phyloP scores from a whole-genome alignment of 305 asterid species.

The Fraxinus greggii region DNA sequence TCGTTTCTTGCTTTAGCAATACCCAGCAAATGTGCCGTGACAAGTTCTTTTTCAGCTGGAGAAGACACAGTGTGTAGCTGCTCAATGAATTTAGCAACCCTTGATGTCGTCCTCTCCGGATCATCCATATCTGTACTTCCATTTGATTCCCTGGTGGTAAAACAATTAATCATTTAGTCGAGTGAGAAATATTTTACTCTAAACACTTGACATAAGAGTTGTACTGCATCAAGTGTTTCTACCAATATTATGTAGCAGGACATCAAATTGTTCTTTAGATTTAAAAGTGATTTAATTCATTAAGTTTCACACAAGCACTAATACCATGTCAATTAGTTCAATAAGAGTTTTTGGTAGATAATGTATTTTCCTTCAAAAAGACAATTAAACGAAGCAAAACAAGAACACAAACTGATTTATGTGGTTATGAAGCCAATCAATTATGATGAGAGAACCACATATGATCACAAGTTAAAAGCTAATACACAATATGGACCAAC shows the following conservation, averaged over 20 bases:
- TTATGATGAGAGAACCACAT: background rate
- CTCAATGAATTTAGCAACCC: slow-evolving; percentile 75
- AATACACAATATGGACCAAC: background rate
- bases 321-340: background rate
- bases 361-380: background rate
- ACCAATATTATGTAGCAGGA: slow-evolving; percentile 11
- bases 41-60: slow-evolving; percentile 74
- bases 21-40: slow-evolving; percentile 76
- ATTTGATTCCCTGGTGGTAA: slow-evolving; percentile 60
- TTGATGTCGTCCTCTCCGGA: slow-evolving; percentile 52
- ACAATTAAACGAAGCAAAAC: slow-evolving; percentile 7
- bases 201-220: slow-evolving; percentile 6
- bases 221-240: background rate
- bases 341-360: slow-evolving; percentile 9
- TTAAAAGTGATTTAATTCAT: slow-evolving; percentile 7
- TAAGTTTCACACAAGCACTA: slow-evolving; percentile 7
- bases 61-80: slow-evolving; percentile 76
- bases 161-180: slow-evolving; percentile 14
- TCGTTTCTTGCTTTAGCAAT: slow-evolving; percentile 77
- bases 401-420: background rate
- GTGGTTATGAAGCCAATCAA: slow-evolving; percentile 1
- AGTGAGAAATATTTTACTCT: background rate
- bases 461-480: slow-evolving; percentile 6
- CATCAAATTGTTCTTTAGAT: slow-evolving; percentile 6
- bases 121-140: slow-evolving; percentile 71